Base-by-base conservation (phyloP, 1,139 yeast genomes). In the Saccharomyces pastorianus region DNA sequence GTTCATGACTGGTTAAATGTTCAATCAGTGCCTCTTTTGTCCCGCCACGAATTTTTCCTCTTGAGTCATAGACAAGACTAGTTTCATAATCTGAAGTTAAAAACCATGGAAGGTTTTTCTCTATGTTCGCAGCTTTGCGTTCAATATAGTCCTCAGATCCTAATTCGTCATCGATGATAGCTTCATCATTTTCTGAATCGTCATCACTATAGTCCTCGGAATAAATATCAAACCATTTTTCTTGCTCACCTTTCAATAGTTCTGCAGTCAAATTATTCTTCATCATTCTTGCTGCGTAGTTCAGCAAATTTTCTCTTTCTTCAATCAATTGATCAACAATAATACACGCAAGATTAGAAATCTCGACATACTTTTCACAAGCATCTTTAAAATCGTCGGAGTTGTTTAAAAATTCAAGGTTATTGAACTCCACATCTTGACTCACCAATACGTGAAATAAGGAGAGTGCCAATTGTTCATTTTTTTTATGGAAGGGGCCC, bases 41-140 rank as follows among this genome's bases (percentile, higher is more conserved):
- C 5, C 98, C 98, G 49, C 97, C 98, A 65, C 86, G 85, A 51
- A 91, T 78, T 51, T 77, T 77, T 2, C 93, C 95, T 58, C 83
- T 83, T 46, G 82, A 74, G 61, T 90, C 96, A 62, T 83, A 83
- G 27, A 88, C 75, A 56, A 91, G 73, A 58, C 84, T 88, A 58
- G 76, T 81, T 59, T 88, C 95, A 54, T 83, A 84, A 60, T 88
- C 96, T 31, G 89, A 83, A 58, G 82, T 88, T 63, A 90, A 72
- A 66, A 78, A 89, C 96, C 96, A 90, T 1, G 95, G 95, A 1
- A 76, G 69, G 59, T 81, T 49, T 28, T 46, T 53, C 32, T 51
- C 38, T 25, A 50, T 51, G 38, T 41, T 46, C 14, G 46, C 41
- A n/a, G 27, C 20, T 17, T 41, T 46, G 9, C 23, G 42, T 11